Evolutionary conservation across 305 asterid species (phyloP).

Genomic region (Solanum chacoense): DNA sequence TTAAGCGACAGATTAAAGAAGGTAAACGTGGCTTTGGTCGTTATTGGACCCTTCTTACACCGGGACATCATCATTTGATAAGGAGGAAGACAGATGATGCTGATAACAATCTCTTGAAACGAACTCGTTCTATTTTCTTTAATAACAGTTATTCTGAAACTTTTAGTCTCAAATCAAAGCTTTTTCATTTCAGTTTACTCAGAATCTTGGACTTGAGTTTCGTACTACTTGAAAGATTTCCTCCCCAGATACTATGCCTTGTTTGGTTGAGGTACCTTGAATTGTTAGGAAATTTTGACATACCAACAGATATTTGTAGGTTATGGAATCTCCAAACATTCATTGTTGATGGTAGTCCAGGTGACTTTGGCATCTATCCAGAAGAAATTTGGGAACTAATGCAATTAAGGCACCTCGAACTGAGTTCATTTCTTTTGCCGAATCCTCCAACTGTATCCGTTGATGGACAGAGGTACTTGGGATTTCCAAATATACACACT

Average conservation of each 20-base stretch:
- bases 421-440: neutral
- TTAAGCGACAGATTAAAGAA: neutral
- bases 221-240: rapidly evolving
- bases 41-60: neutral
- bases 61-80: neutral
- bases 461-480: neutral
- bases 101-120: neutral
- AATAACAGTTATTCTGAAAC: neutral
- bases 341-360: neutral
- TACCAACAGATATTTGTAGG: neutral
- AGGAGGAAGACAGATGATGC: neutral
- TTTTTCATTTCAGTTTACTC: neutral
- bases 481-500: neutral
- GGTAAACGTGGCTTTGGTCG: neutral
- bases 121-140: neutral
- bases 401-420: neutral
- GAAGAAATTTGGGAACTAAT: neutral
- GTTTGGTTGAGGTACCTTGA: neutral
- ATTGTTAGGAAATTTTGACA: neutral
- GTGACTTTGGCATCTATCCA: neutral
- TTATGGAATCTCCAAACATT: neutral
- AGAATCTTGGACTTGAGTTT: neutral
- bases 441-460: neutral
- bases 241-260: neutral
- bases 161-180: neutral